Evolutionary conservation across 108 stramenopile species (phyloP), one percentile per base, ranked within the genome.

Genomic region (Conticribra guillardii): DNA sequence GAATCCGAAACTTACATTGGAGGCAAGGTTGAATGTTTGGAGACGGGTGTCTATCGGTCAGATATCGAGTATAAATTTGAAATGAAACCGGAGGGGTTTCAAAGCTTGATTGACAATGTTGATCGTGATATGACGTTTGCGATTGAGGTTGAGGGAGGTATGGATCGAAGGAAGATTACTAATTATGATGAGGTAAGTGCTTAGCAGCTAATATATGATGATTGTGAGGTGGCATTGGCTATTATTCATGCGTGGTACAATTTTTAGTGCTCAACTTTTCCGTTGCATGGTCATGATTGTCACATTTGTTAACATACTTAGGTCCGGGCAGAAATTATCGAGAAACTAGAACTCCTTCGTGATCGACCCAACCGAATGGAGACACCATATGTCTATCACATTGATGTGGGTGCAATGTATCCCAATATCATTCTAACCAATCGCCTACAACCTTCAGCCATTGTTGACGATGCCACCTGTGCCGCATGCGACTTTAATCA

Each of bases 361-460:
- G 99, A 99, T 71, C 67, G 86, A 28, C 99, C 99, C 11, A 86
- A 84, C 21, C 84, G 98, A 19, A 70, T 71, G n/a, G 98, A 98
- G 74, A 88, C 69, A 32, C 99, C 99, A 1, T 91, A 87, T 64
- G 92, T 99, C 59, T 99, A 99, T 70, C 99, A 99, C 67, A 84
- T 90, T 68, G 99, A 99, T 76, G 99, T 99, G 3, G 97, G 95
- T 32, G 99, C 99, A 28, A 99, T 99, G 99, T 99, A 99, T 82
- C 99, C 99, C 54, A 99, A 99, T 85, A 99, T 99, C 68, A 99
- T 99, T 73, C 68, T 99, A 27, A 97, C 97, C 19, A 99, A 99
- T 71, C 94, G 99, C 9, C 82, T 99, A 48, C 99, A 99, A 84
- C 98, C 97, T 7, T 84, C 91, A 69, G 96, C 99, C 23, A 98